Evolutionary conservation across 1,284 basidiomycete species (phyloP).

Genomic region (Moesziomyces antarcticus): DNA sequence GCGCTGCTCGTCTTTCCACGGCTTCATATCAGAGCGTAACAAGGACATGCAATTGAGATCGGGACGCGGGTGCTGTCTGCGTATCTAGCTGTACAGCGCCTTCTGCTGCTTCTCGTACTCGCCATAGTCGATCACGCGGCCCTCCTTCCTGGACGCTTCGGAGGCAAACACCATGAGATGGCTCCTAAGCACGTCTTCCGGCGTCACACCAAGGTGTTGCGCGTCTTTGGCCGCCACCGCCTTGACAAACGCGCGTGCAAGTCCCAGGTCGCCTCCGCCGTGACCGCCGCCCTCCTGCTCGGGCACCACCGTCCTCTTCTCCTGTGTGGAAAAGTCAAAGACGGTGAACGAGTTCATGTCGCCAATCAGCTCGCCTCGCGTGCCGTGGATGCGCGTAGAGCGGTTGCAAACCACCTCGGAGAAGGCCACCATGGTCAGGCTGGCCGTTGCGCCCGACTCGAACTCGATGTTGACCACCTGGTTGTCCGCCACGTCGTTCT

Average conservation of each 20-base stretch:
- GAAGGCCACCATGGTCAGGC: slow-evolving; percentile 38
- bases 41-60: too few species aligned
- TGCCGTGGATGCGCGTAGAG: slow-evolving; percentile 32
- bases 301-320: slow-evolving; percentile 29
- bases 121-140: slow-evolving; percentile 23
- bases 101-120: slow-evolving; percentile 33
- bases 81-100: slow-evolving; percentile 12
- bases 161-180: slow-evolving; percentile 39
- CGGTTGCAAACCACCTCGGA: slow-evolving; percentile 42
- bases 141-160: slow-evolving; percentile 22
- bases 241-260: slow-evolving; percentile 43
- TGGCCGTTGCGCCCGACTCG: slow-evolving; percentile 30
- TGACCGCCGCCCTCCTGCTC: slow-evolving; percentile 34
- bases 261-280: slow-evolving; percentile 34
- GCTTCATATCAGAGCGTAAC: neutral
- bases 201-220: slow-evolving; percentile 31
- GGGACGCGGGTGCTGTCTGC: too few species aligned
- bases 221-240: slow-evolving; percentile 33
- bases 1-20: neutral
- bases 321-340: slow-evolving; percentile 36
- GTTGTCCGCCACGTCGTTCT: slow-evolving; percentile 38
- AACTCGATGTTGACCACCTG: slow-evolving; percentile 46
- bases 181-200: slow-evolving; percentile 32
- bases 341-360: slow-evolving; percentile 37
- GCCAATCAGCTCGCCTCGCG: slow-evolving; percentile 35